phyloP scores from a whole-genome alignment of 164 flowering plant genomes.

The Chimonanthus praecox region DNA sequence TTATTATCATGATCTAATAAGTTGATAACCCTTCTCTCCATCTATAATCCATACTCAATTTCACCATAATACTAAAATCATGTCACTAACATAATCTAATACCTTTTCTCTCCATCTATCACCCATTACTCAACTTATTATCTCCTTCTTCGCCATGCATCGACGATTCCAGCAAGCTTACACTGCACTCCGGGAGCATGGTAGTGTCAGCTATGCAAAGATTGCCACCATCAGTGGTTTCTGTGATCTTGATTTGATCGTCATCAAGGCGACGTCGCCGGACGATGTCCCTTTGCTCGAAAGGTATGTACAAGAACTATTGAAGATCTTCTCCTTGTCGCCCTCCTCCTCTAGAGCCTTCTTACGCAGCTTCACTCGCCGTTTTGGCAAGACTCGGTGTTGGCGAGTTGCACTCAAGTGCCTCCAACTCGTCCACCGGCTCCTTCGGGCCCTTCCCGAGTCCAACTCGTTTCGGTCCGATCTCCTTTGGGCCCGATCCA shows the following conservation, averaged over 20 bases:
- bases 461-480: slow-evolving; percentile 32
- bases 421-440: slow-evolving; percentile 53
- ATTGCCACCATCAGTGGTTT: slow-evolving; percentile 38
- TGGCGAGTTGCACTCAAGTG: slow-evolving; percentile 74
- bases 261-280: slow-evolving; percentile 56
- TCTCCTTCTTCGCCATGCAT: slow-evolving; percentile 29
- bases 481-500: slow-evolving; percentile 37
- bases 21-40: too few relatives aligned
- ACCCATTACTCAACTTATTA: neutral
- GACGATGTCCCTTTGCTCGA: slow-evolving; percentile 47
- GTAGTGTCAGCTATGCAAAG: slow-evolving; percentile 41
- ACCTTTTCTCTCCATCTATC: neutral
- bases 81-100: neutral
- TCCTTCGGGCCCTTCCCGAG: slow-evolving; percentile 35
- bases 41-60: too few relatives aligned
- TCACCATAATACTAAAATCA: neutral
- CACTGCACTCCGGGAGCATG: slow-evolving; percentile 39
- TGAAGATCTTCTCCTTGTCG: slow-evolving; percentile 43
- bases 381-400: slow-evolving; percentile 39
- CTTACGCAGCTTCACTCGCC: slow-evolving; percentile 38
- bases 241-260: slow-evolving; percentile 35
- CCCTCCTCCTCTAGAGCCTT: slow-evolving; percentile 38
- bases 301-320: slow-evolving; percentile 37
- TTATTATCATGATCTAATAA: too few relatives aligned
- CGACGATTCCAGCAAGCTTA: slow-evolving; percentile 28